phyloP scores from a whole-genome alignment of 2,329 filamentous ascomycete species.

The Apiospora marii region DNA sequence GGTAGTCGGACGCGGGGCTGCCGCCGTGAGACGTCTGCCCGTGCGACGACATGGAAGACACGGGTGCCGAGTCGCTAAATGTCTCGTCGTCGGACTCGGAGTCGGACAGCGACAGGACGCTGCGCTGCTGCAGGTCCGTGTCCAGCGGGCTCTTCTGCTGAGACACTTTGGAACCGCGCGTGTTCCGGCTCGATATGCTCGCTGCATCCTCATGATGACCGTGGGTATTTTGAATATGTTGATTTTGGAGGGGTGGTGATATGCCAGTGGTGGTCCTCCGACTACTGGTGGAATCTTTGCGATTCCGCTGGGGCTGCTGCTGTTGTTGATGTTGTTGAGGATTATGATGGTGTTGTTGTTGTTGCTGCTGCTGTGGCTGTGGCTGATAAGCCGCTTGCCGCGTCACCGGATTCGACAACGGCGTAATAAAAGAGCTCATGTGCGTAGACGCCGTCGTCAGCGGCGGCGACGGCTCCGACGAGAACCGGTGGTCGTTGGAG shows the following conservation, averaged over 20 bases:
- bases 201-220: slow-evolving; percentile 47
- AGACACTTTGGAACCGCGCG: slow-evolving; percentile 61
- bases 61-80: slow-evolving; percentile 41
- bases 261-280: neutral
- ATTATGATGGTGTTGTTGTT: too few relatives aligned
- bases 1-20: slow-evolving; percentile 30
- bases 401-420: slow-evolving; percentile 33
- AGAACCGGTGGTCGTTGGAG: slow-evolving; percentile 16
- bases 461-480: slow-evolving; percentile 22
- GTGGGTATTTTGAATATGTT: slow-evolving; percentile 31
- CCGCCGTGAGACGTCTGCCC: slow-evolving; percentile 35
- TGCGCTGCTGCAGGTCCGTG: slow-evolving; percentile 61
- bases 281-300: slow-evolving; percentile 39
- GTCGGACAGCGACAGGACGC: slow-evolving; percentile 61
- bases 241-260: slow-evolving; percentile 33
- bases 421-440: slow-evolving; percentile 31
- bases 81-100: slow-evolving; percentile 64
- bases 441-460: slow-evolving; percentile 33
- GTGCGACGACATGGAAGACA: slow-evolving; percentile 44
- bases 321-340: too few relatives aligned
- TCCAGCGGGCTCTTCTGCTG: slow-evolving; percentile 57
- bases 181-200: slow-evolving; percentile 64
- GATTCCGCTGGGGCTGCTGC: slow-evolving; percentile 34
- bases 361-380: neutral
- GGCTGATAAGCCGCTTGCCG: slow-evolving; percentile 28